phyloP scores from a whole-genome alignment of 2,329 filamentous ascomycete genomes.

The Hypoxylon sp. region DNA sequence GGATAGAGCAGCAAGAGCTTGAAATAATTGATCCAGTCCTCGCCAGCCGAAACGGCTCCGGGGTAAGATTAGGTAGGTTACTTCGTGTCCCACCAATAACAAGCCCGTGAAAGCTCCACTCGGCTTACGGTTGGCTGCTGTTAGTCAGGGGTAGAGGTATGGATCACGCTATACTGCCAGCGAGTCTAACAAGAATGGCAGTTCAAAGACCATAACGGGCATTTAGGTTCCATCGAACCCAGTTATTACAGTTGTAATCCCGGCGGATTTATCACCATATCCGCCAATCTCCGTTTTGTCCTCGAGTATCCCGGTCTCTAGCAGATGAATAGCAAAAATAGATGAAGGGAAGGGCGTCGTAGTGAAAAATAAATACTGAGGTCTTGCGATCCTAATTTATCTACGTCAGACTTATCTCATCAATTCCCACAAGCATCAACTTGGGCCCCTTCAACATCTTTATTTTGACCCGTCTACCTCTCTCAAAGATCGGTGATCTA shows the following conservation, averaged over 20 bases:
- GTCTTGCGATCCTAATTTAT: background rate
- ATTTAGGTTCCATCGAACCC: slow-evolving; percentile 2
- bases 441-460: slow-evolving; percentile 1
- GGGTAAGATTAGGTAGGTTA: background rate
- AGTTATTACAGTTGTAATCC: slow-evolving; percentile 16
- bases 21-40: background rate
- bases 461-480: background rate
- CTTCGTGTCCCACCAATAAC: background rate
- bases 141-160: slow-evolving; percentile 7
- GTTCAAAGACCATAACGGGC: background rate
- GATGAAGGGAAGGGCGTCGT: background rate
- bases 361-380: slow-evolving; percentile 17
- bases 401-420: slow-evolving; percentile 27
- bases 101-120: background rate
- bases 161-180: slow-evolving; percentile 1
- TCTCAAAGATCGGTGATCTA: background rate
- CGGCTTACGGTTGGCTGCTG: slow-evolving; percentile 1
- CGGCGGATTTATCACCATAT: slow-evolving; percentile 29
- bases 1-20: background rate
- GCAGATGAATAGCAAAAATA: background rate
- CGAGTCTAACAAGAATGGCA: slow-evolving; percentile 3
- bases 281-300: slow-evolving; percentile 34
- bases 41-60: background rate
- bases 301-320: slow-evolving; percentile 19
- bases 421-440: background rate